These are phyloP conservation scores for Ophiocordyceps camponoti-rufipedis DNA, from an alignment of 2,329 filamentous ascomycete species.

Conservation along the genomic window DNA sequence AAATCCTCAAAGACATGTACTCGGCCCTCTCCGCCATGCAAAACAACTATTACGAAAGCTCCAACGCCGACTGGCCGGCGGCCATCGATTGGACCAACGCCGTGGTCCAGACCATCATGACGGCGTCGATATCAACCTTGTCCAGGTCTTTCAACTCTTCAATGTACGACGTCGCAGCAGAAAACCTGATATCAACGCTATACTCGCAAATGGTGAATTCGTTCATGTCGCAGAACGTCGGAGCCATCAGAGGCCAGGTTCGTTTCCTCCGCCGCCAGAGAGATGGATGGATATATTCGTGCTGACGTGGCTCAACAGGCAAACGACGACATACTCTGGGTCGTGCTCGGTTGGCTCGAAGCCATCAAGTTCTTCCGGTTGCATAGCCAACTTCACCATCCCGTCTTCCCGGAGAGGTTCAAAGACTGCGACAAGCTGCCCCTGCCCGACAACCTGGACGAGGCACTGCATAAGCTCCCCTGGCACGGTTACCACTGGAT, in stretches of 20 bases:
- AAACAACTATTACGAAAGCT: constrained; percentile 55
- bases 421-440: constrained; percentile 3
- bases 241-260: constrained; percentile 46
- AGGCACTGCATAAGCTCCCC: constrained; percentile 15
- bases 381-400: constrained; percentile 49
- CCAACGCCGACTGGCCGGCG: constrained; percentile 65
- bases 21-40: constrained; percentile 60
- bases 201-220: constrained; percentile 61
- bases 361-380: constrained; percentile 54
- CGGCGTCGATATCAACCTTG: constrained; percentile 53
- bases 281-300: not conserved
- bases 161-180: constrained; percentile 28
- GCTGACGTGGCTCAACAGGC: constrained; percentile 30
- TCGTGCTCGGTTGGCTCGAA: constrained; percentile 82
- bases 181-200: constrained; percentile 69
- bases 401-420: constrained; percentile 3
- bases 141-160: constrained; percentile 34
- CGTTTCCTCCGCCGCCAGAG: not conserved
- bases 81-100: constrained; percentile 91
- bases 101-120: constrained; percentile 63
- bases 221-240: constrained; percentile 74
- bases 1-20: constrained; percentile 30
- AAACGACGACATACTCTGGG: constrained; percentile 91
- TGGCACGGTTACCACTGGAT: constrained; percentile 71
- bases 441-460: constrained; percentile 1